Percentiles rank a stretch among this genome's conserved stretches.
Evolutionary conservation across 2,329 filamentous ascomycete species (phyloP).

Genomic region (Clonostachys chloroleuca): DNA sequence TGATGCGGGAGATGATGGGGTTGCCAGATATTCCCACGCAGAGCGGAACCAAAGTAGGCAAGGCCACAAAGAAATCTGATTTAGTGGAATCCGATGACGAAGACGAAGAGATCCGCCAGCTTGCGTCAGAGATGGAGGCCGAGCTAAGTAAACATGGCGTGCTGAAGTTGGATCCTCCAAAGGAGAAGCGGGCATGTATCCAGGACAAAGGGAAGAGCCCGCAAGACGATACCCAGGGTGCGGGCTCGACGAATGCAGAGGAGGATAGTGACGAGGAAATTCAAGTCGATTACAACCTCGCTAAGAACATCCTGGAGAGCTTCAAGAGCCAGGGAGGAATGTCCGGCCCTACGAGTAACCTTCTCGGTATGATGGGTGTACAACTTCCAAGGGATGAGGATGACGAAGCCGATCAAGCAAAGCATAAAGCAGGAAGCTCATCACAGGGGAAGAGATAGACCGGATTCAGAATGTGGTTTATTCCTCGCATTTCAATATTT

Average conservation of each 20-base stretch:
- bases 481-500: no score
- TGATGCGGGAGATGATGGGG: slow-evolving; percentile 94
- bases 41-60: neutral
- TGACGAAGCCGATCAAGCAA: slow-evolving; percentile 26
- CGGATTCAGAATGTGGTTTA: neutral
- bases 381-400: slow-evolving; percentile 76
- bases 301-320: slow-evolving; percentile 85
- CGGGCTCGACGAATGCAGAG: slow-evolving; percentile 36
- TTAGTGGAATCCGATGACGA: slow-evolving; percentile 30
- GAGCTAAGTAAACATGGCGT: slow-evolving; percentile 69
- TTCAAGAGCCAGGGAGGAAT: slow-evolving; percentile 87
- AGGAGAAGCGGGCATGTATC: slow-evolving; percentile 20
- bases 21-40: slow-evolving; percentile 22
- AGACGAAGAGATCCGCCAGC: slow-evolving; percentile 56
- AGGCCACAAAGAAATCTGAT: neutral
- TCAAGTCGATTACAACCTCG: slow-evolving; percentile 80
- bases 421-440: neutral
- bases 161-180: slow-evolving; percentile 44
- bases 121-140: slow-evolving; percentile 66
- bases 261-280: slow-evolving; percentile 55
- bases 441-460: neutral
- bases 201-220: slow-evolving; percentile 8
- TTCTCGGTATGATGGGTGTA: slow-evolving; percentile 83
- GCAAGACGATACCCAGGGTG: slow-evolving; percentile 6
- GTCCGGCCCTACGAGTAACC: slow-evolving; percentile 81